Percentiles rank a stretch among this genome's conserved stretches.
Conservation (phyloP, 306 rosid species). For the Oemleria cerasiformis region DNA sequence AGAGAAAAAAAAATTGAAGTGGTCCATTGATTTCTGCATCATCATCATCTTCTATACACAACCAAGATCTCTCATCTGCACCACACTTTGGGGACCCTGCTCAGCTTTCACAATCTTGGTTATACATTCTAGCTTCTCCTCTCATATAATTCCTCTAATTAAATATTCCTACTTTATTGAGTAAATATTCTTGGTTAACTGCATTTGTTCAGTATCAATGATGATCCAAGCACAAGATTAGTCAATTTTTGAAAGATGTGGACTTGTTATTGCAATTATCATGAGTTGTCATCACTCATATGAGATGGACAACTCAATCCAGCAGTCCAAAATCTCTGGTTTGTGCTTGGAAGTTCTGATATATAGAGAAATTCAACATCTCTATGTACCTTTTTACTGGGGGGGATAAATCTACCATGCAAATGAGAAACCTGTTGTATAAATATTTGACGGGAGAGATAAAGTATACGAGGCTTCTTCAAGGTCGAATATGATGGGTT, state of each 20-base stretch:
- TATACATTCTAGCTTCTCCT: constrained; percentile 11
- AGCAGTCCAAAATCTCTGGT: constrained; percentile 10
- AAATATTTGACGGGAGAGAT: too few relatives aligned
- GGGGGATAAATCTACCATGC: too few relatives aligned
- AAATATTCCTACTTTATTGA: background rate
- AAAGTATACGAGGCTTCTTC: too few relatives aligned
- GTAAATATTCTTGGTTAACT: too few relatives aligned
- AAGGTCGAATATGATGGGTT: too few relatives aligned
- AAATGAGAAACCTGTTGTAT: too few relatives aligned
- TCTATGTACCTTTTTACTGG: too few relatives aligned
- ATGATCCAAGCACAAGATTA: constrained; percentile 29
- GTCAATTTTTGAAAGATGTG: constrained; percentile 25
- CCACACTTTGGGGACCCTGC: constrained; percentile 27
- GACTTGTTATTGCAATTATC: constrained; percentile 30
- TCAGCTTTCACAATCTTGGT: constrained; percentile 30
- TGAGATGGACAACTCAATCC: too few relatives aligned
- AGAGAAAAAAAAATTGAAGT: constrained; percentile 7
- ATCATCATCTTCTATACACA: background rate
- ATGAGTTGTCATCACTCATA: constrained; percentile 53
- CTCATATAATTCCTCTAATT: background rate
- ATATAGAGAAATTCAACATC: too few relatives aligned
- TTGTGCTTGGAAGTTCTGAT: constrained; percentile 1
- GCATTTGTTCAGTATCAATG: background rate
- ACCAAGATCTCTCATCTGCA: constrained; percentile 23
- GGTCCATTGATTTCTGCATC: constrained; percentile 19